Evolutionary conservation across 352 stramenopile genomes (phyloP).

Genomic region (Pythium phragmitis): DNA sequence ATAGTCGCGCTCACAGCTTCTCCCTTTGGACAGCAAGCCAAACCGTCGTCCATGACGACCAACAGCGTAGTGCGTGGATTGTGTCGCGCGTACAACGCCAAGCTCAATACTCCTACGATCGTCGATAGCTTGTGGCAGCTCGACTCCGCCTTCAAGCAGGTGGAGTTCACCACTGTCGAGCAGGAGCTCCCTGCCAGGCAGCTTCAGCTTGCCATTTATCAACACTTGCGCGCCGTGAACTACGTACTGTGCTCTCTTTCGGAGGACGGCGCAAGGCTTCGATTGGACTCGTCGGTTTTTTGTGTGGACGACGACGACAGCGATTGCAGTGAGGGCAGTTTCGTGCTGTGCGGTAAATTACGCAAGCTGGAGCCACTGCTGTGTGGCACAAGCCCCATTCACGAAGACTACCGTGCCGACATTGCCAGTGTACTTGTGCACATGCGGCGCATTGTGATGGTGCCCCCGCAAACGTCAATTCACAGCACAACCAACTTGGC

Average conservation of each 20-base stretch:
- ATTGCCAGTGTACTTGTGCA: constrained; percentile 13
- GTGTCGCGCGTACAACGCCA: constrained; percentile 42
- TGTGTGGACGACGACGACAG: neutral
- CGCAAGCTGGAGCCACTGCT: constrained; percentile 10
- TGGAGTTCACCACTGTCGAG: constrained; percentile 54
- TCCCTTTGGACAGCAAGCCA: constrained; percentile 58
- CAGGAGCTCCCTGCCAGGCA: constrained; percentile 34
- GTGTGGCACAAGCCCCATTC: neutral
- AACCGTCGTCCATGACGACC: constrained; percentile 24
- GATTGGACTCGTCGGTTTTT: constrained; percentile 3
- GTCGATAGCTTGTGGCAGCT: constrained; percentile 38
- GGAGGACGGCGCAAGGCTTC: neutral
- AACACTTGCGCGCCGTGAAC: constrained; percentile 1
- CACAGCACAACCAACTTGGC: constrained; percentile 12
- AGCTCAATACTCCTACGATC: constrained; percentile 65
- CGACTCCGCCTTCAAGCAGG: constrained; percentile 53
- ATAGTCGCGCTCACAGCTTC: constrained; percentile 72
- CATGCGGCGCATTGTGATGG: constrained; percentile 23
- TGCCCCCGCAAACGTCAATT: constrained; percentile 11
- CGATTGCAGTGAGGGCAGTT: constrained; percentile 14
- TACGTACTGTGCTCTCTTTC: neutral
- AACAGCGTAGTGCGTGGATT: constrained; percentile 43
- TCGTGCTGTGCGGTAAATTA: constrained; percentile 16
- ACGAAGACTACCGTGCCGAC: neutral
- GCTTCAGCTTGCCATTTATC: constrained; percentile 22